A percentile compares a stretch with the other conserved stretches of the same genome.
Evolutionary conservation across 257 asterid genomes (phyloP).

Genomic region (Lavandula angustifolia): DNA sequence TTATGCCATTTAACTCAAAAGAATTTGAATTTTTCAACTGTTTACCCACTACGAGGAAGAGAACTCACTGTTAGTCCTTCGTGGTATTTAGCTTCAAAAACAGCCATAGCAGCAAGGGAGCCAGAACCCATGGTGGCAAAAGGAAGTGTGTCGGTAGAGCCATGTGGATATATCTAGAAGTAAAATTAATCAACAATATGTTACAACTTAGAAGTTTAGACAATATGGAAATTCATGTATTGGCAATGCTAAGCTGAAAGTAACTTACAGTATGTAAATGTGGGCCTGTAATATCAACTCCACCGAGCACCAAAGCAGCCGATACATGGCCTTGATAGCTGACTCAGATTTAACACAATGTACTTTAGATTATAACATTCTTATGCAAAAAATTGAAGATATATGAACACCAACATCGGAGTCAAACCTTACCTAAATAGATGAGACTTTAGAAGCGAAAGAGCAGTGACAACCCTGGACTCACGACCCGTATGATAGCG

Average conservation of each 20-base stretch:
- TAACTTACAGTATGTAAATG: constrained; percentile 83
- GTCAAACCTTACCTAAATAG: constrained; percentile 57
- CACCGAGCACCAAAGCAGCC: constrained; percentile 96
- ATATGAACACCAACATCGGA: constrained; percentile 14
- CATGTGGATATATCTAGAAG: constrained; percentile 83
- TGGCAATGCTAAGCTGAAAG: neutral
- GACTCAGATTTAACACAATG: constrained; percentile 27
- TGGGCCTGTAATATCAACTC: constrained; percentile 85
- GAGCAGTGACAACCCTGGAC: constrained; percentile 88
- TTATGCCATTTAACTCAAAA: constrained; percentile 13
- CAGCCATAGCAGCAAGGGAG: constrained; percentile 88
- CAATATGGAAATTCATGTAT: neutral
- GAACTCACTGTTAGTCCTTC: constrained; percentile 76
- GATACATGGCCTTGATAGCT: constrained; percentile 86
- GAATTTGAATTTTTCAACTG: constrained; percentile 1
- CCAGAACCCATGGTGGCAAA: constrained; percentile 97
- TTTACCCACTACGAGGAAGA: constrained; percentile 15
- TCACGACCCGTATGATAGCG: constrained; percentile 87
- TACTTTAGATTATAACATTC: constrained; percentile 31
- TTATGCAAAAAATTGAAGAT: constrained; percentile 3
- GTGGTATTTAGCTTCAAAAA: constrained; percentile 72
- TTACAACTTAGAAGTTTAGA: constrained; percentile 8
- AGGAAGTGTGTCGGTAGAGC: constrained; percentile 85
- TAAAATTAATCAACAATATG: neutral
- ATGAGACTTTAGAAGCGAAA: constrained; percentile 72